phyloP scores from a whole-genome alignment of 352 stramenopile genomes.

The Phytophthora colocasiae region DNA sequence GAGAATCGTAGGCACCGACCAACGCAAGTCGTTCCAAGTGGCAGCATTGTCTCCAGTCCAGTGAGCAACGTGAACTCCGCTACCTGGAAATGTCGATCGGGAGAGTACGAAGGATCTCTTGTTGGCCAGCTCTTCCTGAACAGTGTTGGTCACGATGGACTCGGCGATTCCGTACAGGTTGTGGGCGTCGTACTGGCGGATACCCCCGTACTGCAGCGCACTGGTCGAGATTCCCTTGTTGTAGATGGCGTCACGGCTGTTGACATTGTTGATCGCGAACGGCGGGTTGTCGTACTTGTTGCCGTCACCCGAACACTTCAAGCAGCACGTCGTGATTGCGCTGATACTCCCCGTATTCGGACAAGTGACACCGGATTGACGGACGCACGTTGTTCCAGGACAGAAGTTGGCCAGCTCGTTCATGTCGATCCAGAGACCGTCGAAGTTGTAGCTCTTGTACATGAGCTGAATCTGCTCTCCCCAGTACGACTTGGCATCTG shows the following conservation, averaged over 20 bases:
- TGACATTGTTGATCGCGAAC: conserved; percentile 67
- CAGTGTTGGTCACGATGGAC: conserved; percentile 63
- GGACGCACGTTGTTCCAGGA: conserved; percentile 47
- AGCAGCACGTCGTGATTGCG: conserved; percentile 55
- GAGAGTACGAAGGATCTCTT: conserved; percentile 82
- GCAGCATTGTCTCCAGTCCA: conserved; percentile 85
- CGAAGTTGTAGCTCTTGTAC: conserved; percentile 44
- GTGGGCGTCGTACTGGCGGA: conserved; percentile 82
- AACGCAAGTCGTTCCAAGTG: conserved; percentile 81
- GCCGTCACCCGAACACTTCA: conserved; percentile 44
- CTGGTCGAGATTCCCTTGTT: conserved; percentile 75
- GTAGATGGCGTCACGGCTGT: conserved; percentile 44
- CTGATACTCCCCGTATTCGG: conserved; percentile 40
- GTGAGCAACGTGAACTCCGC: conserved; percentile 67
- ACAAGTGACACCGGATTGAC: conserved; percentile 42
- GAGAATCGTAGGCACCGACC: conserved; percentile 70
- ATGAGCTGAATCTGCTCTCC: conserved; percentile 61
- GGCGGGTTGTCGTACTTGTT: conserved; percentile 67
- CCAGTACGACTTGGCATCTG: conserved; percentile 71
- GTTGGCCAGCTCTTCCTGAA: conserved; percentile 54
- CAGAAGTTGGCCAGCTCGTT: conserved; percentile 89
- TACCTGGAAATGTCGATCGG: conserved; percentile 72
- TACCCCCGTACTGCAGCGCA: conserved; percentile 55
- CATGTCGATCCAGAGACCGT: conserved; percentile 75
- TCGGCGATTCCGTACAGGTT: conserved; percentile 86